Percentiles rank a stretch among this genome's conserved stretches.
phyloP scores from a whole-genome alignment of 495 filamentous ascomycete species.

The Penicillium macrosclerotiorum region DNA sequence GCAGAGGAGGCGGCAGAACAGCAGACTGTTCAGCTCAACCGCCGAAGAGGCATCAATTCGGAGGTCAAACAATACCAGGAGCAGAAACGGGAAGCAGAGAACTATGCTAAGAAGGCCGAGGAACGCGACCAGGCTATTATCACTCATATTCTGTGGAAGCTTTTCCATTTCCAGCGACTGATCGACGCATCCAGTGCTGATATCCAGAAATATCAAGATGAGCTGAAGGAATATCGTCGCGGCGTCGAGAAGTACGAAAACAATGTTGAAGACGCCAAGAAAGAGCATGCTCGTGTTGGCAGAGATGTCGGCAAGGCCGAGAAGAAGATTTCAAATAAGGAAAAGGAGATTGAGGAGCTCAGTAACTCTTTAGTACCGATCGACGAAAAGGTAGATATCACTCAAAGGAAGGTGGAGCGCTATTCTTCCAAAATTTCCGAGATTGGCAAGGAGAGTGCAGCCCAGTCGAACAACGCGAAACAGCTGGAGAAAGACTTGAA shows the following conservation, averaged over 20 bases:
- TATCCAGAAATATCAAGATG: conserved; percentile 92
- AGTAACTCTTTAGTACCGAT: conserved; percentile 84
- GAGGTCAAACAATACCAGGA: conserved; percentile 97
- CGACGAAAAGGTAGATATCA: conserved; percentile 88
- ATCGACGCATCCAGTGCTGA: conserved; percentile 90
- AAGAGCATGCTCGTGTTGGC: conserved; percentile 75
- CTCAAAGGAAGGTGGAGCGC: conserved; percentile 63
- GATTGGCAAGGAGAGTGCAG: conserved; percentile 72
- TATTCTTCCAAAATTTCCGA: conserved; percentile 64
- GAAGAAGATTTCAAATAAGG: conserved; percentile 75
- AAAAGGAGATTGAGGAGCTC: conserved; percentile 84
- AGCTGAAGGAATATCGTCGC: conserved; percentile 89
- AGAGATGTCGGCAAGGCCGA: conserved; percentile 80
- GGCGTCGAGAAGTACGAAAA: conserved; percentile 82
- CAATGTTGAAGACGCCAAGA: conserved; percentile 81
- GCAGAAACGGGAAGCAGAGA: conserved; percentile 94
- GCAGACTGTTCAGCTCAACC: conserved; percentile 79
- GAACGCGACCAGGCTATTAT: conserved; percentile 91
- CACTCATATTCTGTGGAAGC: conserved; percentile 93
- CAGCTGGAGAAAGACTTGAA: conserved; percentile 75
- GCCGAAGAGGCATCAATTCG: conserved; percentile 90
- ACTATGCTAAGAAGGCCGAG: conserved; percentile 80
- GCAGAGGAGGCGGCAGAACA: conserved; percentile 85
- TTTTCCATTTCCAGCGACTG: conserved; percentile 90
- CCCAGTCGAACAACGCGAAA: conserved; percentile 61